Evolutionary conservation across 768 basidiomycete genomes (phyloP).

Genomic region (Kwoniella newhampshirensis): DNA sequence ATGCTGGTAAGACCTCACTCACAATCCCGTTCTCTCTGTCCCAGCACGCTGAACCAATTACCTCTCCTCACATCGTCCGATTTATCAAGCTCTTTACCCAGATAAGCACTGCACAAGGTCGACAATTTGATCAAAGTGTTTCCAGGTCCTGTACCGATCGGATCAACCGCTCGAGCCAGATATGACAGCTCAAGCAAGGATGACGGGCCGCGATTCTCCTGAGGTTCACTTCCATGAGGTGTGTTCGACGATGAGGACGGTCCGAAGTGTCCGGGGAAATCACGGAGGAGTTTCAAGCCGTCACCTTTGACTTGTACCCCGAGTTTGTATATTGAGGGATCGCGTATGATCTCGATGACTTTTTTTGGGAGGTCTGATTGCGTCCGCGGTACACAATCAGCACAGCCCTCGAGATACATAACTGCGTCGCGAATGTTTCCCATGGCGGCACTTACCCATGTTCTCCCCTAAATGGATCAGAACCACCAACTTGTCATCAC

Average conservation of each 20-base stretch:
- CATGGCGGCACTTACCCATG: slow-evolving; percentile 29
- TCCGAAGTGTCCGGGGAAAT: slow-evolving; percentile 36
- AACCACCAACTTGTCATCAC: slow-evolving; percentile 37
- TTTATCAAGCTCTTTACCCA: slow-evolving; percentile 38
- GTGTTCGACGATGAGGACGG: background rate
- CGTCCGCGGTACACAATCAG: background rate
- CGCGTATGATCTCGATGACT: slow-evolving; percentile 29
- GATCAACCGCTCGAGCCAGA: slow-evolving; percentile 47
- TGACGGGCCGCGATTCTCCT: slow-evolving; percentile 2
- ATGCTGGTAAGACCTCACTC: slow-evolving; percentile 13
- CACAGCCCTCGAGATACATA: background rate
- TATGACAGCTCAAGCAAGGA: slow-evolving; percentile 43
- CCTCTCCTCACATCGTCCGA: slow-evolving; percentile 35
- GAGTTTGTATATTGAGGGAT: slow-evolving; percentile 31
- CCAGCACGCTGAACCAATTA: slow-evolving; percentile 37
- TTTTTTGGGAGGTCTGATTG: slow-evolving; percentile 38
- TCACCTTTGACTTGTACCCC: slow-evolving; percentile 48
- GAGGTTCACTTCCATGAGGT: background rate
- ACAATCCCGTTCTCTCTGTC: slow-evolving; percentile 42
- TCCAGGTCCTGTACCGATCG: slow-evolving; percentile 40
- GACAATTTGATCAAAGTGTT: slow-evolving; percentile 36
- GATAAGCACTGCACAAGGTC: slow-evolving; percentile 35
- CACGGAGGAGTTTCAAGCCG: slow-evolving; percentile 42
- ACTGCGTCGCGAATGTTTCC: background rate
- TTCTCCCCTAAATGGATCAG: slow-evolving; percentile 39